phyloP scores from a whole-genome alignment of 202 grass and related monocot genomes.

The Digitaria exilis region DNA sequence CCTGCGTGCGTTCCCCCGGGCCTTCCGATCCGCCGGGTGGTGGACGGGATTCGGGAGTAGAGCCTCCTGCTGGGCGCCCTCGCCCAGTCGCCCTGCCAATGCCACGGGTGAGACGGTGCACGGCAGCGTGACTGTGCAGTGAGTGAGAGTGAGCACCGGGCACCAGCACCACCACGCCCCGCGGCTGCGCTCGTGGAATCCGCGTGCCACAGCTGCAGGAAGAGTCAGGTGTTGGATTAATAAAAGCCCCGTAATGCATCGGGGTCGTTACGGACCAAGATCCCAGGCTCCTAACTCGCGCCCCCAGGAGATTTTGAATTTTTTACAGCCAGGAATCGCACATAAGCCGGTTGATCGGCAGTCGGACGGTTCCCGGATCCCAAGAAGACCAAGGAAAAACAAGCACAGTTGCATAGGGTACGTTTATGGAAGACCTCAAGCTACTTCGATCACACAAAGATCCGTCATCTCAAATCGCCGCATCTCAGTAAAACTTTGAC shows the following conservation, averaged over 20 bases:
- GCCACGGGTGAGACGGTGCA: neutral
- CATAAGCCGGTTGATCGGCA: constrained; percentile 7
- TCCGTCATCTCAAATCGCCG: neutral
- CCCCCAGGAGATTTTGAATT: neutral
- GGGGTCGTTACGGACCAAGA: constrained; percentile 27
- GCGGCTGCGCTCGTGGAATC: neutral
- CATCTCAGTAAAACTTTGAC: constrained; percentile 23
- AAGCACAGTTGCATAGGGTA: neutral
- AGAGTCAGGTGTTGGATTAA: neutral
- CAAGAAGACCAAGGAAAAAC: neutral
- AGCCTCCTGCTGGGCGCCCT: constrained; percentile 38
- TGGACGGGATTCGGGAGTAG: constrained; percentile 42
- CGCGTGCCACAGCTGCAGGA: constrained; percentile 14
- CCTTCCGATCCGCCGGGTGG: neutral
- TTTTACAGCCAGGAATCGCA: constrained; percentile 27
- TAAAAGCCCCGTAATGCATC: neutral
- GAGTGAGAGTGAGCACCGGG: neutral
- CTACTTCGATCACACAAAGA: neutral
- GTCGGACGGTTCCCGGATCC: constrained; percentile 30
- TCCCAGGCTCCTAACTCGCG: constrained; percentile 18
- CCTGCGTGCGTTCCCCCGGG: constrained; percentile 4
- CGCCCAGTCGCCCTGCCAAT: no score
- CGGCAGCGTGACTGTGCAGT: neutral
- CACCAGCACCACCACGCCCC: no score
- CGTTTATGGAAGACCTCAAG: neutral